Conservation (phyloP, 352 stramenopile genomes). For the Hyphochytrium catenoides region DNA sequence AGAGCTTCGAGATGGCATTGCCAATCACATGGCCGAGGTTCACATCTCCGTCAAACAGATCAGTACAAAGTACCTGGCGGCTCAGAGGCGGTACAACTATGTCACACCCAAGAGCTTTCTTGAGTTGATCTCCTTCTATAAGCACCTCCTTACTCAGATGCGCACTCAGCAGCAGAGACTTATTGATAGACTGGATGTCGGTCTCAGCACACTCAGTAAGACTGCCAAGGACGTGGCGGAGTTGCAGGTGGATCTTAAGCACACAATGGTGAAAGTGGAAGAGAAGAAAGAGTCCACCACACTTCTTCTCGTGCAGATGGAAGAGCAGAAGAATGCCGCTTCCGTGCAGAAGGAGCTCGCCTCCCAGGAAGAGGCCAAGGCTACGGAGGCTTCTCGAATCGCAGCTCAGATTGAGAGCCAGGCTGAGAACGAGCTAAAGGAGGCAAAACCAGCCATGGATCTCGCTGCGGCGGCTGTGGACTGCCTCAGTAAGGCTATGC, state of each 20-base stretch:
- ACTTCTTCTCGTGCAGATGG: conserved; percentile 79
- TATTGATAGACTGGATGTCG: conserved; percentile 87
- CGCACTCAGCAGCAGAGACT: conserved; percentile 80
- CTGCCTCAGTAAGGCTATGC: conserved; percentile 84
- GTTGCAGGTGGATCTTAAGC: conserved; percentile 79
- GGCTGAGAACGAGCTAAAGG: conserved; percentile 79
- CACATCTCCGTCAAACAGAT: conserved; percentile 89
- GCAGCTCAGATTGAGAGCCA: conserved; percentile 76
- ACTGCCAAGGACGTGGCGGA: conserved; percentile 86
- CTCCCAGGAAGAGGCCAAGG: conserved; percentile 77
- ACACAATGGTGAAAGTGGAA: conserved; percentile 82
- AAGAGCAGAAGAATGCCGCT: conserved; percentile 69
- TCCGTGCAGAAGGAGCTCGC: conserved; percentile 80
- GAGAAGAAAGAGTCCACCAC: conserved; percentile 88
- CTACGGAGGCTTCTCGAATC: conserved; percentile 64
- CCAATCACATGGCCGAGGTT: conserved; percentile 91
- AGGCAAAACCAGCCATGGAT: conserved; percentile 90
- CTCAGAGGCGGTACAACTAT: conserved; percentile 90
- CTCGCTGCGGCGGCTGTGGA: conserved; percentile 79
- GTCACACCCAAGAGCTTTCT: conserved; percentile 95
- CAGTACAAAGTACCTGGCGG: conserved; percentile 81
- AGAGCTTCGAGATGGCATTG: conserved; percentile 61
- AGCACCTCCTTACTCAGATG: conserved; percentile 83
- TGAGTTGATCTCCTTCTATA: conserved; percentile 93
- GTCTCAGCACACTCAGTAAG: conserved; percentile 82